Evolutionary conservation across 2,329 filamentous ascomycete genomes (phyloP).

Genomic region (Lachnum nothofagi): DNA sequence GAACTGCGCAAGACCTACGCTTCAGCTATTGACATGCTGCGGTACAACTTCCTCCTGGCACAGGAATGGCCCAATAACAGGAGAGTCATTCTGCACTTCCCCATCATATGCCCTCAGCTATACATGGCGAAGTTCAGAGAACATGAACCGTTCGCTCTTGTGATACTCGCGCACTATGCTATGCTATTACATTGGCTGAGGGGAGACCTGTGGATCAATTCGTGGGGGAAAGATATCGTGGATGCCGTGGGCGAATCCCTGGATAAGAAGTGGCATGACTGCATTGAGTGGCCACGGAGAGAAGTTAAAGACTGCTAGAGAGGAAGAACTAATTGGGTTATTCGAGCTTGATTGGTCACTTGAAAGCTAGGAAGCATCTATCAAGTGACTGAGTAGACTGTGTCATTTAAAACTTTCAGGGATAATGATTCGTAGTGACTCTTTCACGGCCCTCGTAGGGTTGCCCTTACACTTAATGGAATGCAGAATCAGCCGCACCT

Average conservation of each 20-base stretch:
- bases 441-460: too few relatives aligned
- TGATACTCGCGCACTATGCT: slow-evolving; percentile 14
- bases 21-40: not conserved
- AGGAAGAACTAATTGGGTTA: too few relatives aligned
- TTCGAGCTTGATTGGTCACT: too few relatives aligned
- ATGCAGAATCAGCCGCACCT: too few relatives aligned
- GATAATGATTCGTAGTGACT: too few relatives aligned
- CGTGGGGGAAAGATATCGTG: slow-evolving; percentile 16
- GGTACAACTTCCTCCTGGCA: slow-evolving; percentile 2
- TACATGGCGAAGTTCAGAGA: slow-evolving; percentile 9
- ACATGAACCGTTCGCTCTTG: slow-evolving; percentile 9
- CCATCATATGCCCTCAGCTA: slow-evolving; percentile 1
- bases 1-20: not conserved
- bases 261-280: slow-evolving; percentile 3
- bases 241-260: slow-evolving; percentile 3
- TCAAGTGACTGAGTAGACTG: too few relatives aligned
- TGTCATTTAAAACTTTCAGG: too few relatives aligned
- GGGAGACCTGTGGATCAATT: slow-evolving; percentile 9
- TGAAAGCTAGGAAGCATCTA: too few relatives aligned
- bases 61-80: slow-evolving; percentile 2
- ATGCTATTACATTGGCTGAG: slow-evolving; percentile 12
- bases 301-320: too few relatives aligned
- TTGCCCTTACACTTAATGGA: too few relatives aligned
- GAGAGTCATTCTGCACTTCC: slow-evolving; percentile 6
- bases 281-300: slow-evolving; percentile 1